Conservation (phyloP, 2,329 filamentous ascomycete genomes). For the Neonectria neomacrospora region DNA sequence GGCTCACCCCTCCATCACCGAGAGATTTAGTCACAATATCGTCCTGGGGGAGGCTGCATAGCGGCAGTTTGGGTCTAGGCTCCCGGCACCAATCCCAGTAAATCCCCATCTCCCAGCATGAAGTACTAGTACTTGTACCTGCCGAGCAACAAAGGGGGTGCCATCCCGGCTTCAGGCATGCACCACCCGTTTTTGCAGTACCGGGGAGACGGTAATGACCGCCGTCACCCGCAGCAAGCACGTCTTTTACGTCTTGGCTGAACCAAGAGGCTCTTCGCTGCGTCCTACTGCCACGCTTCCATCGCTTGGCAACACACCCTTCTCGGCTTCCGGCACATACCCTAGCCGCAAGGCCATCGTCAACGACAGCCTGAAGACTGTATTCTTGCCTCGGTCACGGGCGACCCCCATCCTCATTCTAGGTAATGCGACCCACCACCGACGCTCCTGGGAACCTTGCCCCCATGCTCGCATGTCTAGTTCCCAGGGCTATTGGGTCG, state of each 20-base stretch:
- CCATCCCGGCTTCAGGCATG: constrained; percentile 24
- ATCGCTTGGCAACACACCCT: constrained; percentile 39
- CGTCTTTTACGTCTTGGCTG: constrained; percentile 24
- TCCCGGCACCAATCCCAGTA: constrained; percentile 21
- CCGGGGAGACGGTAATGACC: constrained; percentile 36
- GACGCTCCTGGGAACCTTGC: constrained; percentile 15
- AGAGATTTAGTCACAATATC: constrained; percentile 30
- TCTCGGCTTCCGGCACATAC: constrained; percentile 40
- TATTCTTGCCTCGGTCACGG: background rate
- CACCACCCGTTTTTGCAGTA: constrained; percentile 26
- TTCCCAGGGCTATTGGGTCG: constrained; percentile 14
- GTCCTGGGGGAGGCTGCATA: constrained; percentile 37
- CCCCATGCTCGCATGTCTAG: constrained; percentile 20
- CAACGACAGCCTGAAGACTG: background rate
- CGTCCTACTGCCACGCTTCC: constrained; percentile 24
- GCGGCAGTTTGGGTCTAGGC: constrained; percentile 18
- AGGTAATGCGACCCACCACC: constrained; percentile 21
- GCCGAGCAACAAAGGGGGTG: background rate
- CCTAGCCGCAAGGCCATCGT: constrained; percentile 5
- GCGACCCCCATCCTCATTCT: constrained; percentile 8
- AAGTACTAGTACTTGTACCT: constrained; percentile 11
- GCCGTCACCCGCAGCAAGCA: constrained; percentile 33
- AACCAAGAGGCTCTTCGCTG: constrained; percentile 26
- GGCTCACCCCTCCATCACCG: constrained; percentile 18
- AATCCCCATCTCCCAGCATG: constrained; percentile 3